Conservation (phyloP, 306 rosid species). For the Prunus salicina region DNA sequence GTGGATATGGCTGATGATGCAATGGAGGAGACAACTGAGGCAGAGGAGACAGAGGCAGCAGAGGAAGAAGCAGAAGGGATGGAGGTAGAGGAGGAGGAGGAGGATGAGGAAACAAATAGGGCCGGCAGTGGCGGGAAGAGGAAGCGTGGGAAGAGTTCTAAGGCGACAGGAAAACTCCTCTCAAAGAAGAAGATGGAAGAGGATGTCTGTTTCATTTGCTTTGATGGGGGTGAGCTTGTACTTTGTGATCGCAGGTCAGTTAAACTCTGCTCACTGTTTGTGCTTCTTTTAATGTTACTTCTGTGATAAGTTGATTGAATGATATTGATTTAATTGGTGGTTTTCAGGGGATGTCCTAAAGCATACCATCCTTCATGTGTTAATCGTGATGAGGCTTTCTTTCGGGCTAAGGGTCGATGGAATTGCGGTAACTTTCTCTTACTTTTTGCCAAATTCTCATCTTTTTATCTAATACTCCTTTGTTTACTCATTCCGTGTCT, state of each 20-base stretch:
- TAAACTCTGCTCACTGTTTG: background rate
- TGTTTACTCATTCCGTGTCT: background rate
- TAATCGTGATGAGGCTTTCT: slow-evolving; percentile 92
- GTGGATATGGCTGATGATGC: slow-evolving; percentile 3
- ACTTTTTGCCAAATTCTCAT: background rate
- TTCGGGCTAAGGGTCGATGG: slow-evolving; percentile 95
- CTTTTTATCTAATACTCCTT: background rate
- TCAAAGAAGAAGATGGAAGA: slow-evolving; percentile 78
- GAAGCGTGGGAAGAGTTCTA: slow-evolving; percentile 73
- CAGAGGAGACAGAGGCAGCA: slow-evolving; percentile 33
- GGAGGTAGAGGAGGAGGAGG: slow-evolving; percentile 38
- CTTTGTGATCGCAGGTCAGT: slow-evolving; percentile 91
- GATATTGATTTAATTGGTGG: slow-evolving; percentile 13
- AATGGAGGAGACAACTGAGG: slow-evolving; percentile 27
- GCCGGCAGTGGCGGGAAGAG: slow-evolving; percentile 58
- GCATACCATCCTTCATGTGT: slow-evolving; percentile 96
- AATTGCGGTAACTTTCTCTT: slow-evolving; percentile 65
- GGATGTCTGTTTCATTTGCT: slow-evolving; percentile 99
- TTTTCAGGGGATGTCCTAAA: slow-evolving; percentile 93
- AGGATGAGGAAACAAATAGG: slow-evolving; percentile 25
- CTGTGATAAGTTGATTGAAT: slow-evolving; percentile 12
- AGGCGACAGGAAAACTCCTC: slow-evolving; percentile 42
- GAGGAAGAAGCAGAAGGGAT: slow-evolving; percentile 49
- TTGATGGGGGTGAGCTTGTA: slow-evolving; percentile 97
- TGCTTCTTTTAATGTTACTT: background rate